Conservation (phyloP, 257 asterid species). For the Solanum corneliomulleri region DNA sequence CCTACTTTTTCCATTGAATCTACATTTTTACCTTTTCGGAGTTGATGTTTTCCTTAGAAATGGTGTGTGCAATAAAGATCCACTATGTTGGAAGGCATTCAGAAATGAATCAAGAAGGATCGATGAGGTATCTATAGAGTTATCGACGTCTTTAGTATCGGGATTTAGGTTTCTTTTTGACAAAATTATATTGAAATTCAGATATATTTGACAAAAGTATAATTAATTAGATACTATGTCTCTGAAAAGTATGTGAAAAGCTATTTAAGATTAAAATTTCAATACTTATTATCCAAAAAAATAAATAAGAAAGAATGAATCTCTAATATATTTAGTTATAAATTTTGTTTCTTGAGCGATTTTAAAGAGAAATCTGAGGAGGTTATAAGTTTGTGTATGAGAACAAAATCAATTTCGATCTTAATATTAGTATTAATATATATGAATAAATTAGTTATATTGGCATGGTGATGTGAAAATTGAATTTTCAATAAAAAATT, state of each 20-base stretch:
- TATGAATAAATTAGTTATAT: background rate
- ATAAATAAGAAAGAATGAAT: background rate
- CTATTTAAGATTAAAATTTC: background rate
- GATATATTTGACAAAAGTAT: too few species aligned
- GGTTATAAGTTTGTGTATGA: background rate
- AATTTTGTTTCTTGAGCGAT: background rate
- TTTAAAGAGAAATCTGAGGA: background rate
- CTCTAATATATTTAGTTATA: background rate
- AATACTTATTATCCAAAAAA: background rate
- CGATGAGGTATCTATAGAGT: background rate
- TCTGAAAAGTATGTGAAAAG: too few species aligned
- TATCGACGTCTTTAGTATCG: constrained; percentile 65
- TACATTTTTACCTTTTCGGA: too few species aligned
- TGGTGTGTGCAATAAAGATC: too few species aligned
- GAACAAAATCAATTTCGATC: background rate
- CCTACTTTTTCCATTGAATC: too few species aligned
- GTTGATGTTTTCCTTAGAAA: too few species aligned
- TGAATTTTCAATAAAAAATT: background rate
- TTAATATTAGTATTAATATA: background rate
- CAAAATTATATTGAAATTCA: constrained; percentile 5
- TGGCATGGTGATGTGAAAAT: background rate
- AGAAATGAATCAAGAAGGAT: background rate
- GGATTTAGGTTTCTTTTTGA: constrained; percentile 80
- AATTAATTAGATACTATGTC: too few species aligned
- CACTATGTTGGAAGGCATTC: too few species aligned